Evolutionary conservation across 106 monocot genomes (phyloP).

Genomic region (Allium cepa): DNA sequence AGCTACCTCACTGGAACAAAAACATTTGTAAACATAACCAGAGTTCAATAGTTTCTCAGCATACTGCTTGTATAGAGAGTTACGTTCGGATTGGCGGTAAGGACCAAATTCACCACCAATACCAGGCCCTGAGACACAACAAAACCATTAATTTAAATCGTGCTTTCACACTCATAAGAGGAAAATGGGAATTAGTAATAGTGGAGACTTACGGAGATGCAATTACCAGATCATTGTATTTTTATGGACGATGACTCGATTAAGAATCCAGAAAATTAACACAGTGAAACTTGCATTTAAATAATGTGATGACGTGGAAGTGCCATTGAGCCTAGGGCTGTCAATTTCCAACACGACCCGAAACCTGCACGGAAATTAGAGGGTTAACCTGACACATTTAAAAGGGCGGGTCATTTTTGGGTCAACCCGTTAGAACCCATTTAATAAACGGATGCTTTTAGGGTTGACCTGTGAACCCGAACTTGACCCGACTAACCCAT

Average conservation of each 20-base stretch:
- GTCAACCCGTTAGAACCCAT: no score
- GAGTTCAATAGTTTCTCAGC: conserved; percentile 67
- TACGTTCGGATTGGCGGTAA: conserved; percentile 97
- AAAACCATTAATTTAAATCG: no score
- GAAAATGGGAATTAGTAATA: neutral
- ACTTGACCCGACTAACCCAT: no score
- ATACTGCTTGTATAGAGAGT: conserved; percentile 82
- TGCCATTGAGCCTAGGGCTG: no score
- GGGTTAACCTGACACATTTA: no score
- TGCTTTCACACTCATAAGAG: neutral
- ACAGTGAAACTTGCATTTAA: no score
- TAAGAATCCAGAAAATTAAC: neutral
- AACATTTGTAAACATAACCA: conserved; percentile 82
- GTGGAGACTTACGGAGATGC: neutral
- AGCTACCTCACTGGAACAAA: conserved; percentile 90
- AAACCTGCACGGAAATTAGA: no score
- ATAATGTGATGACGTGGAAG: no score
- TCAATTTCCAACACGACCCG: no score
- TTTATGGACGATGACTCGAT: neutral
- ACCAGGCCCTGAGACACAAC: conserved; percentile 50
- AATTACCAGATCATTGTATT: neutral
- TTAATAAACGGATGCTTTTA: no score
- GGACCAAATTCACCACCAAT: conserved; percentile 92
- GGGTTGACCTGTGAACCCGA: no score
- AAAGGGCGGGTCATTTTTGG: no score